Conservation (phyloP, 352 stramenopile genomes). For the Pythium sukuiense region DNA sequence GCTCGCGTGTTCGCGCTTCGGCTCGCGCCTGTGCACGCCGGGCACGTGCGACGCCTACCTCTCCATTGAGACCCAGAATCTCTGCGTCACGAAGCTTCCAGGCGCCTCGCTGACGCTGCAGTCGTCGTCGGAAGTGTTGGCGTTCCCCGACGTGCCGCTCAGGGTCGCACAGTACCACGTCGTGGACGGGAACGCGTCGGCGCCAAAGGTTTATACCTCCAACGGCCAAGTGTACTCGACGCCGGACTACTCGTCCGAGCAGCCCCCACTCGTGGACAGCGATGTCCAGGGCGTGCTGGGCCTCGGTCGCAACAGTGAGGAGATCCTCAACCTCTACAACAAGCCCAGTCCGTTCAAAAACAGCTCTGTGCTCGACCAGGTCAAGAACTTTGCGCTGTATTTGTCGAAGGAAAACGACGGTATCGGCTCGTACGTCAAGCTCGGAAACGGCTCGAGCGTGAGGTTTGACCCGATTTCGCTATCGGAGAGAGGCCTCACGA, state of each 20-base stretch:
- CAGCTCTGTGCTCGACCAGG: neutral
- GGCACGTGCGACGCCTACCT: slow-evolving; percentile 3
- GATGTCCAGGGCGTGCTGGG: slow-evolving; percentile 4
- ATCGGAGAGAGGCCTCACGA: neutral
- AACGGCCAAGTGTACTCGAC: neutral
- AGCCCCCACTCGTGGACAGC: slow-evolving; percentile 1
- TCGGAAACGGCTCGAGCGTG: neutral
- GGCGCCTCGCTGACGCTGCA: neutral
- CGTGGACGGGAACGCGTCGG: neutral
- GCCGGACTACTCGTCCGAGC: slow-evolving; percentile 2
- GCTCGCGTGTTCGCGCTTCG: slow-evolving; percentile 3
- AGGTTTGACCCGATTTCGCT: neutral
- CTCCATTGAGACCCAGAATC: neutral
- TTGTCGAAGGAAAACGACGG: neutral
- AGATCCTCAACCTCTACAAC: neutral
- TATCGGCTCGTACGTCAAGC: neutral
- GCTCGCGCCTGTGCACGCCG: neutral
- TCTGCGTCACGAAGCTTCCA: neutral
- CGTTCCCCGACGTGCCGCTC: neutral
- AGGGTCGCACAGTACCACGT: slow-evolving; percentile 7
- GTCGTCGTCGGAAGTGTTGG: neutral
- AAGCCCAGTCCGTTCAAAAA: neutral
- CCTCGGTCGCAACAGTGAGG: neutral
- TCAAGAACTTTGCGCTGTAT: slow-evolving; percentile 12
- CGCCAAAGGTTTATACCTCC: neutral